A percentile compares a stretch with the other conserved stretches of the same genome.
phyloP scores from a whole-genome alignment of 805 yeast species.

The Torulaspora franciscae region DNA sequence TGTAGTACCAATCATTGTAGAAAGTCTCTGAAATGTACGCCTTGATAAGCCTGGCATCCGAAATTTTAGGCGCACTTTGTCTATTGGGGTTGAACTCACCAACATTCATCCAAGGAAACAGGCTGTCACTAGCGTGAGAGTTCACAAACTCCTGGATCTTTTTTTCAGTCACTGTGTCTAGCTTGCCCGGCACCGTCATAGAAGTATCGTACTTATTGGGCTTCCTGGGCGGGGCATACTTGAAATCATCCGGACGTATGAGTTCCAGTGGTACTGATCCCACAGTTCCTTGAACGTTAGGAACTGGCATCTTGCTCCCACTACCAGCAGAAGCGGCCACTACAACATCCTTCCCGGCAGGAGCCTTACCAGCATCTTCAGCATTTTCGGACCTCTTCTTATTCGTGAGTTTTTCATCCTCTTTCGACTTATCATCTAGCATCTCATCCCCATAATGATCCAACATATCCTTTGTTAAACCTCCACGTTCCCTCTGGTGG shows the following conservation, averaged over 20 bases:
- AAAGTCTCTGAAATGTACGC: constrained; percentile 63
- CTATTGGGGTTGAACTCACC: constrained; percentile 30
- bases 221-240: constrained; percentile 24
- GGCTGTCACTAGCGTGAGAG: constrained; percentile 13
- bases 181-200: constrained; percentile 23
- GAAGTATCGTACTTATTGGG: constrained; percentile 32
- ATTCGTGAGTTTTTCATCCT: not conserved
- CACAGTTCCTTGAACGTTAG: constrained; percentile 27
- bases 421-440: constrained; percentile 1
- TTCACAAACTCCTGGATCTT: constrained; percentile 14
- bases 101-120: constrained; percentile 39
- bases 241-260: constrained; percentile 24
- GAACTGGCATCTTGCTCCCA: constrained; percentile 22
- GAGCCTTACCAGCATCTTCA: not conserved
- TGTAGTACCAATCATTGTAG: constrained; percentile 68
- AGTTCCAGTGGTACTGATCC: constrained; percentile 32
- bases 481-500: constrained; percentile 9
- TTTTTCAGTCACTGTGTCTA: constrained; percentile 18
- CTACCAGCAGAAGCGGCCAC: constrained; percentile 27
- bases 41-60: constrained; percentile 41
- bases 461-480: constrained; percentile 10
- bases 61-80: constrained; percentile 12
- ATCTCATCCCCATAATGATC: constrained; percentile 12
- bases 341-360: constrained; percentile 12
- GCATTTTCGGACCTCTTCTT: not conserved